Percentiles rank a stretch among this genome's conserved stretches.
phyloP scores from a whole-genome alignment of 371 early-diverging fungal genomes.

The Lichtheimia ornata region DNA sequence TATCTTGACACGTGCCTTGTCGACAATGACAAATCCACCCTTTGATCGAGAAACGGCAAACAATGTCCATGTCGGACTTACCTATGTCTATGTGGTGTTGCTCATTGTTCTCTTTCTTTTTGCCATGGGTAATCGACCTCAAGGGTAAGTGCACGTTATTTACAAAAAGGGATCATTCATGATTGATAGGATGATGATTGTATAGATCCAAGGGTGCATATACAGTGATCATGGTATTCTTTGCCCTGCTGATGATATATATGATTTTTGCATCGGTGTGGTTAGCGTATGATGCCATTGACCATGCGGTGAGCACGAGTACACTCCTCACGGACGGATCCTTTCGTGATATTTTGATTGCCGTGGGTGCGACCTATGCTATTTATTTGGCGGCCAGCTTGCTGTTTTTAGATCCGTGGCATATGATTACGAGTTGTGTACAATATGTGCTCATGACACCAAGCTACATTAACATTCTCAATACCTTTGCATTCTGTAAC shows the following conservation, averaged over 20 bases:
- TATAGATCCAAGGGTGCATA: slow-evolving; percentile 39
- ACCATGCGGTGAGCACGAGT: slow-evolving; percentile 12
- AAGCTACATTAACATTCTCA: slow-evolving; percentile 82
- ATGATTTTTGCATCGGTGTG: slow-evolving; percentile 55
- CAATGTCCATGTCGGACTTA: slow-evolving; percentile 39
- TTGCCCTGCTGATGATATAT: slow-evolving; percentile 55
- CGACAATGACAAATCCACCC: slow-evolving; percentile 28
- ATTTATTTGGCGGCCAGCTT: slow-evolving; percentile 77
- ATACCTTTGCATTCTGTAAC: slow-evolving; percentile 93
- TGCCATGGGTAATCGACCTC: slow-evolving; percentile 82
- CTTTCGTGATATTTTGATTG: slow-evolving; percentile 85
- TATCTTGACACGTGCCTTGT: slow-evolving; percentile 58
- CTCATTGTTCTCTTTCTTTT: slow-evolving; percentile 64
- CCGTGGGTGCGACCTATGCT: slow-evolving; percentile 81
- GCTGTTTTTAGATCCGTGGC: slow-evolving; percentile 91
- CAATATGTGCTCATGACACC: slow-evolving; percentile 89
- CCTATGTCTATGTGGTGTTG: slow-evolving; percentile 57
- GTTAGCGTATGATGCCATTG: slow-evolving; percentile 35
- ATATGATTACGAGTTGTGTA: slow-evolving; percentile 87
- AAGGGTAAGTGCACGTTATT: slow-evolving; percentile 44
- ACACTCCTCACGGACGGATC: slow-evolving; percentile 41
- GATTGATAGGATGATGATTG: not conserved
- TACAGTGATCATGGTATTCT: slow-evolving; percentile 54
- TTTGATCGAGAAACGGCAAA: slow-evolving; percentile 29
- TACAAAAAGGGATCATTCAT: not conserved